Percentiles rank a stretch among this genome's conserved stretches.
These are phyloP conservation scores for Russula sp. DNA, from an alignment of 768 basidiomycete species.

Conservation along the genomic window DNA sequence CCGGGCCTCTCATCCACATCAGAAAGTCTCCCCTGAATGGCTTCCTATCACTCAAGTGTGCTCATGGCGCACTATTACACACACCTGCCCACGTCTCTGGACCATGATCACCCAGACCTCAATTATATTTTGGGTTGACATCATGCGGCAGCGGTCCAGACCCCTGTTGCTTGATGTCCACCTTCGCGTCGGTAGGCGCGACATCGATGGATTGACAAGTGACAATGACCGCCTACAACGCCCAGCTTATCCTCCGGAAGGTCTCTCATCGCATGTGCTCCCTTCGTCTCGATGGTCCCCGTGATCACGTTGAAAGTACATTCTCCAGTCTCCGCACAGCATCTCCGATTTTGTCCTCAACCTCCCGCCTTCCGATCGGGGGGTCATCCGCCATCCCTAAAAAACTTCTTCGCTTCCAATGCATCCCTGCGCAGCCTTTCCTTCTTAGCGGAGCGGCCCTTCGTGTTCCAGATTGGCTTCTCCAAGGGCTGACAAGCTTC, in stretches of 20 bases:
- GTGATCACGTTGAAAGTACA: conserved; percentile 6
- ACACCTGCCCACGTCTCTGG: conserved; percentile 17
- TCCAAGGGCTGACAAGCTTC: no score
- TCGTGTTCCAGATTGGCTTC: no score
- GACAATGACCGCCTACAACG: conserved; percentile 2
- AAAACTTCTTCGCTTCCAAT: not conserved
- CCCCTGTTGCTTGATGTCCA: conserved; percentile 19
- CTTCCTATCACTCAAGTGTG: conserved; percentile 25
- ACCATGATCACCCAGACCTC: conserved; percentile 22
- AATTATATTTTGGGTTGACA: conserved; percentile 10
- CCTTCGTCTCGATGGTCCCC: conserved; percentile 19
- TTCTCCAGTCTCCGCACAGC: conserved; percentile 3
- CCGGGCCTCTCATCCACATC: not conserved
- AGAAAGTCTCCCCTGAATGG: conserved; percentile 16
- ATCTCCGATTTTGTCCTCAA: conserved; percentile 8
- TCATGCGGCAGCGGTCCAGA: conserved; percentile 14
- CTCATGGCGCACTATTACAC: conserved; percentile 11
- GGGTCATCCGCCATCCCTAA: conserved; percentile 4
- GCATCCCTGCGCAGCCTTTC: conserved; percentile 10
- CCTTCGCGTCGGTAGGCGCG: conserved; percentile 17
- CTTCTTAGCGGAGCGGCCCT: no score
- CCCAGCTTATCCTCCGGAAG: not conserved
- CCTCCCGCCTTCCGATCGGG: no score
- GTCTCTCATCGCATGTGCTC: conserved; percentile 13
- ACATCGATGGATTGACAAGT: conserved; percentile 18